Base-by-base conservation (phyloP, 805 yeast species). In the Ogataea methanolica region DNA sequence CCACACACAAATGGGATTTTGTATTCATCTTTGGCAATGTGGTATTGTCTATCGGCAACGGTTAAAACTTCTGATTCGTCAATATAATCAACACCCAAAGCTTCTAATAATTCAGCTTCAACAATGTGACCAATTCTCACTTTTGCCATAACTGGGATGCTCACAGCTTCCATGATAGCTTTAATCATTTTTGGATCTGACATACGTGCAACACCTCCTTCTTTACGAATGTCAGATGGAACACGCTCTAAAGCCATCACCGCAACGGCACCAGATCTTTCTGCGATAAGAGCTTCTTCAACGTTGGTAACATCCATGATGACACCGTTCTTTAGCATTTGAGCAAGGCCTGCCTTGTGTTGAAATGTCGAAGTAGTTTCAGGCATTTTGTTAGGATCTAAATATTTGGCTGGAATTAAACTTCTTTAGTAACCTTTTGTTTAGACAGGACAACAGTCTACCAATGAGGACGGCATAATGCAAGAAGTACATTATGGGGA, bases 171-270 rank as follows among this genome's bases (percentile, higher is more conserved):
- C 88, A 83, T 83, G 64, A 86, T 87, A 17, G 76, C 82, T 61
- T 76, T 72, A 66, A 87, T 83, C 87, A 87, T 80, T 56, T 82
- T 71, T 2, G 95, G 95, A 62, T 87, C 95, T 19, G 88, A 80
- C 95, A 87, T 87, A 58, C 95, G 77, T 49, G 92, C 87, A 43
- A 87, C 94, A 48, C 85, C 85, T 43, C 92, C 92, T 45, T 84
- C 79, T 52, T 79, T 82, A 60, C 94, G 78, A 79, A 87, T 87
- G 62, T 87, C 94, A 7, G 94, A 89, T 11, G 95, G 95, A 48
- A 87, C 88, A 57, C 84, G 71, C 68, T 87, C 95, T 54, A 87
- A 73, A 5, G 95, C 95, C 95, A 87, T 87, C 21, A 87, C 95
- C 14, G 95, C 92, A 69, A 88, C 84, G 14, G 95, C 95, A 50